Base-by-base conservation (phyloP, 345 rosid species). In the Ceriops zippeliana region DNA sequence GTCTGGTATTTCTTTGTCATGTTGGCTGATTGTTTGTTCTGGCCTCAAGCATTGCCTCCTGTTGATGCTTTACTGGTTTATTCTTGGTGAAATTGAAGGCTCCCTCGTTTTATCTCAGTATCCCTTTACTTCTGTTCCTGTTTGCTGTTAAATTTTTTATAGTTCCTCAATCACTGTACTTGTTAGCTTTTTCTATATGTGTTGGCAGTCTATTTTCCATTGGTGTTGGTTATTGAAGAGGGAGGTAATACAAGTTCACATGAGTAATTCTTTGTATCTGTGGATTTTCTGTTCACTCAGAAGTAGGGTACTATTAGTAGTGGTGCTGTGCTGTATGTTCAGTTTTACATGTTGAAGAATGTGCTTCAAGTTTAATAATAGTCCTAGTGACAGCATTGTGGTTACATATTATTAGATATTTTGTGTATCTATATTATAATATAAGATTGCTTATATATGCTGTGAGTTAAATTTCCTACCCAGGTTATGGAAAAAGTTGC, bases 261-360 rank as follows among this genome's bases (percentile, higher is more conserved):
- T 8, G 9, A 27, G 47, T 28, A 8, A 47, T 27, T n/a, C 16
- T 30, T n/a, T 69, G 58, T 57, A 58, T 69, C 34, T 38, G 20
- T 42, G n/a, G 58, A 6, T 28, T 30, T 42, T 28, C 16, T 38
- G 37, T 20, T 11, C 7, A 51, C 6, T 32, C 28, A 8, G 56
- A 5, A 67, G 7, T 1, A 0, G 70, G 62, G 46, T 22, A 54
- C 38, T 21, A 11, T 16, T 53, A 37, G 7, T 34, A 7, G n/a
- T 66, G 34, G 51, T 66, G 70, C 61, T 53, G 15, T 66, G 52
- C 24, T 52, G 46, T 52, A n/a, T 30, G 3, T 17, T 52, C 31
- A 31, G 21, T 28, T 6, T 19, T 28, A 54, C 58, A 7, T 17
- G 68, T 37, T 9, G 42, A 37, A 37, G 9, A 7, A 37, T 37